A percentile compares a stretch with the other conserved stretches of the same genome.
These are phyloP conservation scores for Xylaria telfairii DNA, from an alignment of 495 filamentous ascomycete species.

Conservation along the genomic window DNA sequence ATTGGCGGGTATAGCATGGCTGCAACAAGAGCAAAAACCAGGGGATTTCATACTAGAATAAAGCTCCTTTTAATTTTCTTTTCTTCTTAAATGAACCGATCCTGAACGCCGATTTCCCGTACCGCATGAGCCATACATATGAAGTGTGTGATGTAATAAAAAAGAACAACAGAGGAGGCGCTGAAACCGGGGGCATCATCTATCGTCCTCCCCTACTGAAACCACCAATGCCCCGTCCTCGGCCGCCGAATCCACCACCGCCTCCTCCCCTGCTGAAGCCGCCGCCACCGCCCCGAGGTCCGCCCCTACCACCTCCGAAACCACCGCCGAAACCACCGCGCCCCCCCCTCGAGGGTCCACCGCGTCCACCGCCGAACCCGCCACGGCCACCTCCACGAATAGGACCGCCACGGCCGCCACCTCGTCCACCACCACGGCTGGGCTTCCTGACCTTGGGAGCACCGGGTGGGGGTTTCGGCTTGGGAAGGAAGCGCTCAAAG, in stretches of 20 bases:
- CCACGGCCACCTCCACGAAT: conserved; percentile 31
- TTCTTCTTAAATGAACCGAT: conserved; percentile 16
- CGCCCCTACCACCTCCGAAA: conserved; percentile 26
- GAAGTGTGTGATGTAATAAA: conserved; percentile 17
- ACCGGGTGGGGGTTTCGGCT: conserved; percentile 84
- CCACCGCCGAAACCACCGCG: conserved; percentile 36
- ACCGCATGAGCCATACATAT: conserved; percentile 32
- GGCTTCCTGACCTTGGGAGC: conserved; percentile 61
- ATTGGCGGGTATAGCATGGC: background rate
- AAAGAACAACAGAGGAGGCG: background rate
- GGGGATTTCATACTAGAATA: background rate
- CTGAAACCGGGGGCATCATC: conserved; percentile 13
- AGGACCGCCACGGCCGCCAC: conserved; percentile 35
- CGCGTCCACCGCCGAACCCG: conserved; percentile 37
- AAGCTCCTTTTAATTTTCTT: background rate
- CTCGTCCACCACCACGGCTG: conserved; percentile 51
- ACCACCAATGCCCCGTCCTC: conserved; percentile 16
- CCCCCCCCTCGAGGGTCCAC: conserved; percentile 31
- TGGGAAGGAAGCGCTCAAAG: conserved; percentile 93
- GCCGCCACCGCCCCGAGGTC: conserved; percentile 25
- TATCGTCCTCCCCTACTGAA: conserved; percentile 25
- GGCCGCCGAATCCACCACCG: conserved; percentile 26
- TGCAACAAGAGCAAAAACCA: background rate
- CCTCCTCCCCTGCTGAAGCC: conserved; percentile 22
- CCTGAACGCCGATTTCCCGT: conserved; percentile 38